Evolutionary conservation across 768 basidiomycete species (phyloP).

Genomic region (Lenzites betulinus): DNA sequence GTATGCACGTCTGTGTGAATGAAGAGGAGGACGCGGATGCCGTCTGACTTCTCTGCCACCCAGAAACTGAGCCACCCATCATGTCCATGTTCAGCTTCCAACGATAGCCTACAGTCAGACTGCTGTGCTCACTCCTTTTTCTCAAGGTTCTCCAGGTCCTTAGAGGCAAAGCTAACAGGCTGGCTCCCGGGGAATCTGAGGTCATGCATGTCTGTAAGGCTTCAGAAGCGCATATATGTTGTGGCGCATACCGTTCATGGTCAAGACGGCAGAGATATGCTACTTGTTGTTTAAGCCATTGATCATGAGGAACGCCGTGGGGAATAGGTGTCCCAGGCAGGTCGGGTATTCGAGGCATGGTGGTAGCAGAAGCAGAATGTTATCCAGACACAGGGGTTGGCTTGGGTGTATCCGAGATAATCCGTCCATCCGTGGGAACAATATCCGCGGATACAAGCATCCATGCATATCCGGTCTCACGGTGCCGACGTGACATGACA

Average conservation of each 20-base stretch:
- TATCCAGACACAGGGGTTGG: too few species aligned
- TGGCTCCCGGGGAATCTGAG: conserved; percentile 93
- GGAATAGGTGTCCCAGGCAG: conserved; percentile 65
- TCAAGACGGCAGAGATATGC: conserved; percentile 65
- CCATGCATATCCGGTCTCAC: too few species aligned
- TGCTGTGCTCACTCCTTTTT: conserved; percentile 66
- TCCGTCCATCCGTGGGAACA: too few species aligned
- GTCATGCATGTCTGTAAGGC: background rate
- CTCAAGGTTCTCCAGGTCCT: conserved; percentile 77
- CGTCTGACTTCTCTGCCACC: conserved; percentile 99
- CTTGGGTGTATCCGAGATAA: too few species aligned
- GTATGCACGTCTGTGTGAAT: conserved; percentile 59
- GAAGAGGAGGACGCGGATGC: conserved; percentile 85
- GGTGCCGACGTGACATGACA: too few species aligned
- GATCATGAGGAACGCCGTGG: conserved; percentile 57
- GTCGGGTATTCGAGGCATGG: conserved; percentile 64
- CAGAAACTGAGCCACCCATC: conserved; percentile 69
- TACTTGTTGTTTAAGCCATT: conserved; percentile 67
- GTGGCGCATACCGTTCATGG: conserved; percentile 55
- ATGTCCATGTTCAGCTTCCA: background rate
- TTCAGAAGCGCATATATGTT: background rate
- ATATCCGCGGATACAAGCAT: too few species aligned
- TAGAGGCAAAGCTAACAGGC: conserved; percentile 83
- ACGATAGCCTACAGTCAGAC: background rate
- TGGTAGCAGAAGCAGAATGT: background rate